Percentiles rank a stretch among this genome's conserved stretches.
Evolutionary conservation across 106 monocot genomes (phyloP).

Genomic region (Phalaenopsis equestris): DNA sequence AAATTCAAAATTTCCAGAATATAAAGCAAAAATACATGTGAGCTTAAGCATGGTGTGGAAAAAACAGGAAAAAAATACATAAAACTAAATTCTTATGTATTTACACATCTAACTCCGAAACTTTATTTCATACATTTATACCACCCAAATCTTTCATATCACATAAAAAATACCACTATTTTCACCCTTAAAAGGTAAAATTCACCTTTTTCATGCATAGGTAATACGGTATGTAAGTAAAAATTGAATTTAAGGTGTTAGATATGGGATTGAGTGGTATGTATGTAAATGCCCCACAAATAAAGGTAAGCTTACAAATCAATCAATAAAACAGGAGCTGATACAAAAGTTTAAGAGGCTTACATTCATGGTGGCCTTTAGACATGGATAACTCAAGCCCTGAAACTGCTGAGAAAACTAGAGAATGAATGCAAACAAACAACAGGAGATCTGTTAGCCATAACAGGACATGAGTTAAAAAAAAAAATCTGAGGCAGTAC

Average conservation of each 20-base stretch:
- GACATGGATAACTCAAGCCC: constrained; percentile 37
- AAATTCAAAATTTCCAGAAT: not conserved
- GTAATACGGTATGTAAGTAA: too few relatives aligned
- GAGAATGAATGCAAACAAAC: not conserved
- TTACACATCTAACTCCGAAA: too few relatives aligned
- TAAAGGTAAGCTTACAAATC: not conserved
- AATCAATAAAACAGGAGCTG: not conserved
- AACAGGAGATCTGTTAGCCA: not conserved
- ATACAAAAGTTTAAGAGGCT: constrained; percentile 3
- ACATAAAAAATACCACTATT: too few relatives aligned
- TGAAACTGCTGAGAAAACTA: constrained; percentile 48
- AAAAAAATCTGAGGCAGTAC: not conserved
- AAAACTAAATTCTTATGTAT: too few relatives aligned
- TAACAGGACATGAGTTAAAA: not conserved
- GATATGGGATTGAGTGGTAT: too few relatives aligned
- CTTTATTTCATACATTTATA: too few relatives aligned
- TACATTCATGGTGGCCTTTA: constrained; percentile 28
- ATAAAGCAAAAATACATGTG: not conserved
- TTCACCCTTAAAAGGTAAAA: too few relatives aligned
- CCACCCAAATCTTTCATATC: too few relatives aligned
- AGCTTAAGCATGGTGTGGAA: not conserved
- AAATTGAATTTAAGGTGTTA: too few relatives aligned
- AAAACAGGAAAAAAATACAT: too few relatives aligned
- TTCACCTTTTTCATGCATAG: too few relatives aligned
- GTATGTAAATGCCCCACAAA: not conserved